These are phyloP conservation scores for Solanum medicagineum DNA, from an alignment of 257 asterid genomes.

Conservation along the genomic window DNA sequence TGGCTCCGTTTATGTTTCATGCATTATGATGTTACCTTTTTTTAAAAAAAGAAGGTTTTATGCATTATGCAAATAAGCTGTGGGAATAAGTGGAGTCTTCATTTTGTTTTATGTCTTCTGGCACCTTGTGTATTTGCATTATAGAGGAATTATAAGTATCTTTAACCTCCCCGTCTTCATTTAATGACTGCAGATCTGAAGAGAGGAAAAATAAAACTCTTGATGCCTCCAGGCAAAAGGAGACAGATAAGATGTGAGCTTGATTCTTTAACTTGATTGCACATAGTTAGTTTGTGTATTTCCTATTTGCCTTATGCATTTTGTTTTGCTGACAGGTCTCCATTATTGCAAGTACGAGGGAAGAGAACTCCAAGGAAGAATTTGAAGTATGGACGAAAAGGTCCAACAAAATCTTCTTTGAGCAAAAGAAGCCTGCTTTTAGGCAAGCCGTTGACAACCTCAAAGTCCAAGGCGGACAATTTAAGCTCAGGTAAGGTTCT, in stretches of 20 bases:
- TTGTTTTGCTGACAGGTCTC: conserved; percentile 41
- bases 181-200: conserved; percentile 38
- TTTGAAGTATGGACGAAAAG: conserved; percentile 28
- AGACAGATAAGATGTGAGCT: conserved; percentile 46
- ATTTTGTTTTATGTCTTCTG: neutral
- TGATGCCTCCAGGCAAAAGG: conserved; percentile 32
- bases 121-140: neutral
- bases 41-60: neutral
- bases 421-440: conserved; percentile 27
- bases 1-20: neutral
- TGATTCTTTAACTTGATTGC: conserved; percentile 1
- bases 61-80: neutral
- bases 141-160: neutral
- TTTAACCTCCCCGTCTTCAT: neutral
- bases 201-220: conserved; percentile 34
- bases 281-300: neutral
- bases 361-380: conserved; percentile 80
- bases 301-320: conserved; percentile 10
- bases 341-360: conserved; percentile 52
- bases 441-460: conserved; percentile 19
- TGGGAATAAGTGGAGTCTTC: neutral
- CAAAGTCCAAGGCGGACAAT: conserved; percentile 21
- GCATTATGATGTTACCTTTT: neutral
- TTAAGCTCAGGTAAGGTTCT: conserved; percentile 43
- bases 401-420: conserved; percentile 23